Percentiles rank a stretch among this genome's conserved stretches.
phyloP scores from a whole-genome alignment of 2,329 filamentous ascomycete species.

The Massarina eburnea region DNA sequence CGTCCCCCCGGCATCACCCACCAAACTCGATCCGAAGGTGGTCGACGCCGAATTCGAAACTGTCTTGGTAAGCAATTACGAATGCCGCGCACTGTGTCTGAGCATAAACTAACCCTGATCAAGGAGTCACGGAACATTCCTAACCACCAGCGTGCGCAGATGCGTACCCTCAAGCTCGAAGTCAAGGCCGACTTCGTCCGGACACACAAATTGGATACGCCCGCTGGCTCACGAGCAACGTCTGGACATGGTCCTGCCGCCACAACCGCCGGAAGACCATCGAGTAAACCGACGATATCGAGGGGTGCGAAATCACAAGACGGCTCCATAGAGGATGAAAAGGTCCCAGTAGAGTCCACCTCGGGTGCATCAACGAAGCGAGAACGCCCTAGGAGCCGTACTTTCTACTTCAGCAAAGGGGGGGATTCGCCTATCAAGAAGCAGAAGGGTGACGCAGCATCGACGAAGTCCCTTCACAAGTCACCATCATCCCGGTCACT shows the following conservation, averaged over 20 bases:
- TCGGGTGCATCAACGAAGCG: slow-evolving; percentile 44
- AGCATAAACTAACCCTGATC: slow-evolving; percentile 46
- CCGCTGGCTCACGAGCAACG: slow-evolving; percentile 50
- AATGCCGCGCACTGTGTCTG: not conserved
- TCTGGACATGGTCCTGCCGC: slow-evolving; percentile 42
- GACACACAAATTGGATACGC: slow-evolving; percentile 72
- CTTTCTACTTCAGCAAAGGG: slow-evolving; percentile 75
- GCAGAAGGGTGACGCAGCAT: slow-evolving; percentile 63
- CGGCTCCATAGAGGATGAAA: slow-evolving; percentile 28
- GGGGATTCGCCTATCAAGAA: slow-evolving; percentile 77
- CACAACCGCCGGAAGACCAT: slow-evolving; percentile 28
- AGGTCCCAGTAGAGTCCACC: slow-evolving; percentile 9
- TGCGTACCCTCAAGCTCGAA: slow-evolving; percentile 82
- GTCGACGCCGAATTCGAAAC: slow-evolving; percentile 65
- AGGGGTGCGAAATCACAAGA: slow-evolving; percentile 38
- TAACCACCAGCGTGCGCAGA: slow-evolving; percentile 90
- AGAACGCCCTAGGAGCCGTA: slow-evolving; percentile 65
- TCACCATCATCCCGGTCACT: slow-evolving; percentile 60
- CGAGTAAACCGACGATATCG: slow-evolving; percentile 49
- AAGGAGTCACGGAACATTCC: slow-evolving; percentile 90
- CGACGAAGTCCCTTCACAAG: slow-evolving; percentile 71
- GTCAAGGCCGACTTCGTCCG: slow-evolving; percentile 96
- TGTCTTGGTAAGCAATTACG: slow-evolving; percentile 56
- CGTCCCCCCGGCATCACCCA: slow-evolving; percentile 20
- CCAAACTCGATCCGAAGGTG: slow-evolving; percentile 54